Percentiles rank a stretch among this genome's conserved stretches.
Evolutionary conservation across 305 asterid species (phyloP).

Genomic region (Fraxinus floribunda): DNA sequence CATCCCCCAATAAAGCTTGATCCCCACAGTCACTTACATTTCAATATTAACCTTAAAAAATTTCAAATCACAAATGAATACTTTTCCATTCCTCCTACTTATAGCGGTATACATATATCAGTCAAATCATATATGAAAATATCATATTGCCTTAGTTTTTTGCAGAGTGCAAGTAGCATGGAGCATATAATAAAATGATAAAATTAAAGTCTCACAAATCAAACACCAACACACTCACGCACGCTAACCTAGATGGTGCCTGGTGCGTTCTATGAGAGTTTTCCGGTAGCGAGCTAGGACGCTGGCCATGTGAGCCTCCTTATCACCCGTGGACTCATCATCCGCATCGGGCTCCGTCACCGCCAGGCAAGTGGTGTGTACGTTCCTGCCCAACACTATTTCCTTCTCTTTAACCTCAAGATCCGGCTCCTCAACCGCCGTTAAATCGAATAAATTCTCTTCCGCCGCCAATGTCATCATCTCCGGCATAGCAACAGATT

Average conservation of each 20-base stretch:
- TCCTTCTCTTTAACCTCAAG: conserved; percentile 33
- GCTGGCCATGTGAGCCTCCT: conserved; percentile 92
- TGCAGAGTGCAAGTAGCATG: background rate
- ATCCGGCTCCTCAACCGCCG: conserved; percentile 30
- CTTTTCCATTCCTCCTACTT: background rate
- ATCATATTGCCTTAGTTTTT: background rate
- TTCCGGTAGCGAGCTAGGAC: conserved; percentile 85
- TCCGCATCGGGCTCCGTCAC: conserved; percentile 96
- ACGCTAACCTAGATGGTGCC: conserved; percentile 78
- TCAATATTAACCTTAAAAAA: background rate
- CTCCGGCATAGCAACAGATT: conserved; percentile 30
- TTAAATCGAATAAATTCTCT: conserved; percentile 44
- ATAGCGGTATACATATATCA: background rate
- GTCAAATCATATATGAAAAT: background rate
- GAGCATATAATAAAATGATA: background rate
- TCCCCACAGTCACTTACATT: background rate
- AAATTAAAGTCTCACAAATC: conserved; percentile 1
- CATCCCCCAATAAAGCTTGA: background rate
- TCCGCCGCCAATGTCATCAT: conserved; percentile 27
- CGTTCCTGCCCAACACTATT: conserved; percentile 78
- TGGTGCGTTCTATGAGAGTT: conserved; percentile 77
- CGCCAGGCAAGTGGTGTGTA: conserved; percentile 75
- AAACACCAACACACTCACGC: background rate
- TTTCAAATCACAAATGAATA: background rate
- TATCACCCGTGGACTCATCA: conserved; percentile 92